Conservation (phyloP, 345 rosid genomes). For the Eutrema japonicum region DNA sequence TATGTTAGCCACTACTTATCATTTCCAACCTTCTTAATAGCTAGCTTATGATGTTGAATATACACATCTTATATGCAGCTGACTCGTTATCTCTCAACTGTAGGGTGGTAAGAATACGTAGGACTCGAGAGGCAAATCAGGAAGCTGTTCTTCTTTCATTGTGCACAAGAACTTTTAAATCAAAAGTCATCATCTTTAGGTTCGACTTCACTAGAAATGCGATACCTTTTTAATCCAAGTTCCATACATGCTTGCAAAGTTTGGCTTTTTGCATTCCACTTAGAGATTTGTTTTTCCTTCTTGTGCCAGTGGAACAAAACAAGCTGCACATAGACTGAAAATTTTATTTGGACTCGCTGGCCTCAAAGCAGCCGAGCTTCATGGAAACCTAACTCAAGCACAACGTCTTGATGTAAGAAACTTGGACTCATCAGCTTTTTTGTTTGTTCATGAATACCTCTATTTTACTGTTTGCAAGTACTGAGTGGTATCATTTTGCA, state of each 20-base stretch:
- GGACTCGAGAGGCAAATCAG: slow-evolving; percentile 87
- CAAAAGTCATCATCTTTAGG: slow-evolving; percentile 95
- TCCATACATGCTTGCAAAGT: slow-evolving; percentile 12
- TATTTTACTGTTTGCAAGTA: slow-evolving; percentile 5
- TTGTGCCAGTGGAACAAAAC: slow-evolving; percentile 86
- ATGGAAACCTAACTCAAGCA: slow-evolving; percentile 95
- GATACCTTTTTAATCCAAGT: slow-evolving; percentile 20
- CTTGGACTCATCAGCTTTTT: slow-evolving; percentile 23
- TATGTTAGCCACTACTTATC: slow-evolving; percentile 41
- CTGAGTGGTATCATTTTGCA: slow-evolving; percentile 44
- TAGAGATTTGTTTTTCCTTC: slow-evolving; percentile 32
- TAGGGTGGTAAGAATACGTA: slow-evolving; percentile 93
- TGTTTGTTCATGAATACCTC: slow-evolving; percentile 2
- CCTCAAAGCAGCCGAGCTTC: slow-evolving; percentile 93
- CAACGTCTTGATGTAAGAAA: slow-evolving; percentile 92
- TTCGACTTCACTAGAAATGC: slow-evolving; percentile 31
- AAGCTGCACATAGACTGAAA: slow-evolving; percentile 93
- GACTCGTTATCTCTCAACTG: slow-evolving; percentile 25
- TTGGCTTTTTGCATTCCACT: slow-evolving; percentile 17
- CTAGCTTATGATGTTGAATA: slow-evolving; percentile 15
- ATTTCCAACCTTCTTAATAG: background rate
- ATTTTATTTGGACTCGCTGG: slow-evolving; percentile 88
- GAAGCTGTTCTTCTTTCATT: slow-evolving; percentile 94
- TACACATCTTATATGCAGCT: background rate
- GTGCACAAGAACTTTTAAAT: slow-evolving; percentile 84